Base-by-base conservation (phyloP, 371 early-diverging fungal species). In the Umbelopsis sp. region DNA sequence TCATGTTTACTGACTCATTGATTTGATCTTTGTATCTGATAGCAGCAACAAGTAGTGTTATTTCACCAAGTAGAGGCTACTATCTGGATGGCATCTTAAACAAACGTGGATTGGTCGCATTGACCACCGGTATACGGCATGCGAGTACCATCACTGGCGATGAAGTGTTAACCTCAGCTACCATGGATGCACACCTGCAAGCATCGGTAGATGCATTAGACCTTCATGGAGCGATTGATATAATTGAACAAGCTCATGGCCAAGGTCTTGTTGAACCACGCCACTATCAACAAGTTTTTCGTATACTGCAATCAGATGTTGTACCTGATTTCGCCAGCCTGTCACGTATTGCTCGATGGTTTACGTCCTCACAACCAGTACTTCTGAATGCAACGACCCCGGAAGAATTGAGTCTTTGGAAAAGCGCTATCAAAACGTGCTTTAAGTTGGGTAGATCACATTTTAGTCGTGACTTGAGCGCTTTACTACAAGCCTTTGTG, bases 321-420 rank as follows among this genome's bases (percentile, higher is more conserved):
- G 29, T 25, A 35, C 18, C 35, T 35, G 57, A 57, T 35, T 14
- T 57, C 16, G 29, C 8, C 0, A 57, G 57, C 14, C 57, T 57
- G 6, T 24, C 57, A 25, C 57, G 57, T 18, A 57, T 57, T 6
- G 57, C 57, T 11, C 57, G 74, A 69, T 80, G 78, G 80, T 80
- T 80, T 57, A 74, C 48, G 1, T 41, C 76, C 62, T 62, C 67
- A 8, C 44, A 72, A 1, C 18, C 69, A 0, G 44, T 66, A 3
- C 65, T 57, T 0, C 16, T 20, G 14, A 18, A 18, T 77, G n/a
- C 48, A 0, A 66, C 65, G 3, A 67, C 74, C 1, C 22, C 70
- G 7, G 63, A 76, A n/a, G 46, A 79, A 50, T 20, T 70, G 10
- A 53, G 71, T 38, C 57, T 81, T 9, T 81, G 81, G 81, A 74